Conservation (phyloP, 371 early-diverging fungal genomes). For the Mucor irregularis region DNA sequence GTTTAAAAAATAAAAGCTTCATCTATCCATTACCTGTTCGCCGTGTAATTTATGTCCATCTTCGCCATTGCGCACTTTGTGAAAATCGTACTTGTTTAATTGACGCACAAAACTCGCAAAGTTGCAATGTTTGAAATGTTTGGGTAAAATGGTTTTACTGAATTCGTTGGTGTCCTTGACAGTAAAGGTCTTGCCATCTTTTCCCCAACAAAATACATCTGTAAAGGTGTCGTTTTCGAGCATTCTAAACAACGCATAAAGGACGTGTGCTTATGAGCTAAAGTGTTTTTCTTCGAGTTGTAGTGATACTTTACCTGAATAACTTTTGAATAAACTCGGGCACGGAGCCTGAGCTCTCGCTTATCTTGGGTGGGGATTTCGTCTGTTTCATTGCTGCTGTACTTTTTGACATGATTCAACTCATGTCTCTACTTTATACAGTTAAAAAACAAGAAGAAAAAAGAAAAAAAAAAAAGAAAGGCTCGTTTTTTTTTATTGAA, state of each 20-base stretch:
- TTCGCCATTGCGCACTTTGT: constrained; percentile 73
- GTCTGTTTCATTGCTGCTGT: constrained; percentile 10
- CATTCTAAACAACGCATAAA: constrained; percentile 40
- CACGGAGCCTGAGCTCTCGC: constrained; percentile 20
- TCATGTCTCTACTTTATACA: constrained; percentile 7
- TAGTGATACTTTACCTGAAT: constrained; percentile 46
- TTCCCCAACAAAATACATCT: constrained; percentile 72
- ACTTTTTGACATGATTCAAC: constrained; percentile 11
- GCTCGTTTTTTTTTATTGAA: background rate
- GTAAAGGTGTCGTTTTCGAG: constrained; percentile 68
- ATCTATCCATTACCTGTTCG: constrained; percentile 70
- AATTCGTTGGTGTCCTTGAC: constrained; percentile 81
- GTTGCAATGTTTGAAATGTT: constrained; percentile 92
- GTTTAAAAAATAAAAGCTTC: background rate
- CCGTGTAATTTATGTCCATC: constrained; percentile 60
- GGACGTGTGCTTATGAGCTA: background rate
- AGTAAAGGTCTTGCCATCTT: constrained; percentile 79
- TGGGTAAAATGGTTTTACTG: constrained; percentile 71
- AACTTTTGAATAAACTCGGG: constrained; percentile 53
- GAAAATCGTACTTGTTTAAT: constrained; percentile 96
- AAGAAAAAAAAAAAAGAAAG: background rate
- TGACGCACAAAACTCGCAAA: constrained; percentile 95
- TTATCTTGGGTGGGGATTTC: constrained; percentile 7
- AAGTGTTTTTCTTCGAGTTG: background rate
- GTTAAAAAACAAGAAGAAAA: background rate